Evolutionary conservation across 2,329 filamentous ascomycete species (phyloP).

Genomic region (Cladosporium sp.): DNA sequence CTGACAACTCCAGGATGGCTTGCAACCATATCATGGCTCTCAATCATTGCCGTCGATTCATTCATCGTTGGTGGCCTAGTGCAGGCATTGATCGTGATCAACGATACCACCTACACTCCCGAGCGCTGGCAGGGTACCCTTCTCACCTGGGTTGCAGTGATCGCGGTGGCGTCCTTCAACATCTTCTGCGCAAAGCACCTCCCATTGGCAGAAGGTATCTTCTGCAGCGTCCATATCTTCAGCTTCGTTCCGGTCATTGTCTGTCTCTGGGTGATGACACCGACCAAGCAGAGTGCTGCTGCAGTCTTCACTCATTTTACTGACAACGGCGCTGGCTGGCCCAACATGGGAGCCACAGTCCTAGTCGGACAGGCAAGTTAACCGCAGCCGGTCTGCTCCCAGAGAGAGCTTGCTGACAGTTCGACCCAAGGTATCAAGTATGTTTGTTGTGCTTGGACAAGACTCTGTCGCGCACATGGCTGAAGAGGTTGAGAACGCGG

Average conservation of each 20-base stretch:
- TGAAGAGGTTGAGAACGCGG: constrained; percentile 48
- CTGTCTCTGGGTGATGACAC: constrained; percentile 34
- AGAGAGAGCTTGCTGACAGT: not conserved
- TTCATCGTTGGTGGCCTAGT: constrained; percentile 50
- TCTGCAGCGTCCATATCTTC: constrained; percentile 37
- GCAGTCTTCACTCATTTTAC: constrained; percentile 41
- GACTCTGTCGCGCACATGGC: constrained; percentile 48
- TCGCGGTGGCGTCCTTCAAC: constrained; percentile 34
- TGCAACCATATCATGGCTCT: constrained; percentile 45
- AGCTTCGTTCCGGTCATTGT: constrained; percentile 38
- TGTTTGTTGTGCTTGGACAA: constrained; percentile 33
- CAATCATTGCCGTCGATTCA: constrained; percentile 46
- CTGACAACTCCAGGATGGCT: constrained; percentile 31
- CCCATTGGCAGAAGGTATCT: constrained; percentile 36
- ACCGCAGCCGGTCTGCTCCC: too few relatives aligned
- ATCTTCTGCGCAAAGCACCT: constrained; percentile 34
- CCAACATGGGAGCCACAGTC: constrained; percentile 38
- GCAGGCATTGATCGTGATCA: constrained; percentile 49
- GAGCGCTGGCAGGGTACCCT: constrained; percentile 33
- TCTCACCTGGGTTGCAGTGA: constrained; percentile 30
- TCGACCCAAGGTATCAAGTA: constrained; percentile 18
- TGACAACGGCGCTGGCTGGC: constrained; percentile 44
- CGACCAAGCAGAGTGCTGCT: constrained; percentile 24
- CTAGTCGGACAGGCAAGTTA: constrained; percentile 39
- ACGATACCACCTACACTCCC: constrained; percentile 35